Base-by-base conservation (phyloP, 1,284 basidiomycete species). In the Ustilago vetiveriae region DNA sequence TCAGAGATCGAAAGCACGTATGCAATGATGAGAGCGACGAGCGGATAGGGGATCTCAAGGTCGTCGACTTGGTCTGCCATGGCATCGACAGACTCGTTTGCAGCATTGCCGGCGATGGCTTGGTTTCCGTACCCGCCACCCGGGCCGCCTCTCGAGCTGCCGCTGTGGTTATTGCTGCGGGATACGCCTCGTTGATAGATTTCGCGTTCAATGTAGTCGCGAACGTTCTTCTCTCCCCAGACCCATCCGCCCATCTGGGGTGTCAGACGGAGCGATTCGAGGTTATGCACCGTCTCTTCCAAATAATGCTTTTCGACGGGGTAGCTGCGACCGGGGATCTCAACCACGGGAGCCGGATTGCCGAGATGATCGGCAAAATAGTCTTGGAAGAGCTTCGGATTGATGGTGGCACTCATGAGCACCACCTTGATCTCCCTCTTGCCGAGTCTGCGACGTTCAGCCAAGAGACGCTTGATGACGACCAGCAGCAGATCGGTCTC, bases 341-440 rank as follows among this genome's bases (percentile, higher is more conserved):
- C 90, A 48, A 93, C 87, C 19, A 94, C 88, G 30, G 87, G 87
- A 0, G 92, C 90, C 1, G 88, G 88, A 13, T 85, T 82, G 14
- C 62, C 68, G 2, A 35, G n/a, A 3, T 54, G 37, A 19, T 89
- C 88, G 10, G 86, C 84, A 85, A 97, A 97, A 84, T 98, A 97
- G 10, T 86, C 84, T 79, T 90, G 90, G 86, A 98, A 97, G 27
- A 96, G 86, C 0, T 87, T 87, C 2, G 94, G 90, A 77, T 97
- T 91, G 82, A 97, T 92, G 29, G 94, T 97, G 3, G 94, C 94
- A 76, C 92, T 95, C 94, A 97, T 97, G 52, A 98, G 87, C 38
- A 97, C 84, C 66, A 98, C 86, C 83, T 93, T 95, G 83, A 98
- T 84, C 10, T 92, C 90, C 45, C 88, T 87, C 27, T 88, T 87